Evolutionary conservation across 768 basidiomycete genomes (phyloP).

Genomic region (Phanerochaete sordida): DNA sequence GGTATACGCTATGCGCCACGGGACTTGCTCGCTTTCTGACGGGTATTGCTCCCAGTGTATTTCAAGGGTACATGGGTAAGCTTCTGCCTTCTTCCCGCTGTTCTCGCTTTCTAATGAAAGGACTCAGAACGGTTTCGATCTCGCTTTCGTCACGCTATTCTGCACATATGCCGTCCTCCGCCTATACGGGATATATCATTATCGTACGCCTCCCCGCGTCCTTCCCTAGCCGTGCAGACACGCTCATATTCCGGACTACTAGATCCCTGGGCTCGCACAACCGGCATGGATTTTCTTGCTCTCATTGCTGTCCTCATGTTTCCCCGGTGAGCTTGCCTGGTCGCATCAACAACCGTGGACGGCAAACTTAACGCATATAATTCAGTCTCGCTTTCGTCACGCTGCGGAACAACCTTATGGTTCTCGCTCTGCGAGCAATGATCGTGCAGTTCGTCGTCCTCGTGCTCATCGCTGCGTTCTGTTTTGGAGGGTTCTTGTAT

Average conservation of each 20-base stretch:
- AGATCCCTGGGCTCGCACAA: slow-evolving; percentile 64
- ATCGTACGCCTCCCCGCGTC: slow-evolving; percentile 42
- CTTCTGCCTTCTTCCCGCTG: background rate
- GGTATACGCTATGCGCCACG: slow-evolving; percentile 42
- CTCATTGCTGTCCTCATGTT: slow-evolving; percentile 89
- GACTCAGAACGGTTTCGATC: slow-evolving; percentile 85
- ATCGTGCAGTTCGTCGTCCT: slow-evolving; percentile 82
- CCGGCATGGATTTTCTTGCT: slow-evolving; percentile 82
- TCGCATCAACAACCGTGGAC: background rate
- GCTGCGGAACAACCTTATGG: slow-evolving; percentile 75
- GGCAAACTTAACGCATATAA: background rate
- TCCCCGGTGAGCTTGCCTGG: slow-evolving; percentile 51
- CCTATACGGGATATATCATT: slow-evolving; percentile 69
- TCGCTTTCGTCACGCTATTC: slow-evolving; percentile 86
- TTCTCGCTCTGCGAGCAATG: slow-evolving; percentile 86
- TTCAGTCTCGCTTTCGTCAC: slow-evolving; percentile 86
- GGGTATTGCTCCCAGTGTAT: slow-evolving; percentile 46
- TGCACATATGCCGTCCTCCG: slow-evolving; percentile 74
- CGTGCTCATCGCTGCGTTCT: slow-evolving; percentile 84
- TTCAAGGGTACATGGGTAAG: slow-evolving; percentile 83
- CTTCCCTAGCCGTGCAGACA: background rate
- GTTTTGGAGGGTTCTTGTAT: slow-evolving; percentile 91
- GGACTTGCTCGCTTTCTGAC: background rate
- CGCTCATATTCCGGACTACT: background rate
- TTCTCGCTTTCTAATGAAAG: no score